phyloP scores from a whole-genome alignment of 305 asterid species.

The Fraxinus nigra region DNA sequence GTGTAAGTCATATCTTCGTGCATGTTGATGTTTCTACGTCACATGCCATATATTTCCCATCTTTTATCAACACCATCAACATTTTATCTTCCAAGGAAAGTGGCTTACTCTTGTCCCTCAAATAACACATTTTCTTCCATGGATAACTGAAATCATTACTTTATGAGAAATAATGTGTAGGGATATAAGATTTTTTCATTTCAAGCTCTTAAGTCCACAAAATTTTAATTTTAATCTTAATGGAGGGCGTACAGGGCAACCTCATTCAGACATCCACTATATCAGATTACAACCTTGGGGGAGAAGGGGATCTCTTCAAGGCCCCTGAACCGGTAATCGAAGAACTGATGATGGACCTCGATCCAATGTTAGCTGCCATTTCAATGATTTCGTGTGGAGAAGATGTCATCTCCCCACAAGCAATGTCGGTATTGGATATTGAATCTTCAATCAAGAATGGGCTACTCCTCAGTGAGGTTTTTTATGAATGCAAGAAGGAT shows the following conservation, averaged over 20 bases:
- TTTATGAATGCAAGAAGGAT: slow-evolving; percentile 87
- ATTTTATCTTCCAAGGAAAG: neutral
- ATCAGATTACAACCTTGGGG: slow-evolving; percentile 81
- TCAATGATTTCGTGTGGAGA: slow-evolving; percentile 90
- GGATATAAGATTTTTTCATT: neutral
- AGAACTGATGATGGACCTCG: slow-evolving; percentile 61
- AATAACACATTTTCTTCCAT: neutral
- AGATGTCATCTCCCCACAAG: slow-evolving; percentile 62
- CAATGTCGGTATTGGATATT: slow-evolving; percentile 59
- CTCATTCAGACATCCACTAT: slow-evolving; percentile 40
- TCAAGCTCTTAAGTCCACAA: neutral
- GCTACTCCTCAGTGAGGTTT: slow-evolving; percentile 75
- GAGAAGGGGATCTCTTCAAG: slow-evolving; percentile 81
- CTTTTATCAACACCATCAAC: neutral
- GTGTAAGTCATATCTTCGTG: neutral
- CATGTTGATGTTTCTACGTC: neutral
- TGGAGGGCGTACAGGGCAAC: slow-evolving; percentile 40
- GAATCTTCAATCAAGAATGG: slow-evolving; percentile 72
- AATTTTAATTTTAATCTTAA: slow-evolving; percentile 4
- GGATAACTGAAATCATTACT: neutral
- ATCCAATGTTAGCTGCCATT: slow-evolving; percentile 78
- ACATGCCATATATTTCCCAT: neutral
- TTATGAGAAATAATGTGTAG: neutral
- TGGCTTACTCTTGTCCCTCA: neutral
- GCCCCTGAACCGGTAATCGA: slow-evolving; percentile 75